Percentiles rank a stretch among this genome's conserved stretches.
phyloP scores from a whole-genome alignment of 331 rosid species.

The Ulmus americana region DNA sequence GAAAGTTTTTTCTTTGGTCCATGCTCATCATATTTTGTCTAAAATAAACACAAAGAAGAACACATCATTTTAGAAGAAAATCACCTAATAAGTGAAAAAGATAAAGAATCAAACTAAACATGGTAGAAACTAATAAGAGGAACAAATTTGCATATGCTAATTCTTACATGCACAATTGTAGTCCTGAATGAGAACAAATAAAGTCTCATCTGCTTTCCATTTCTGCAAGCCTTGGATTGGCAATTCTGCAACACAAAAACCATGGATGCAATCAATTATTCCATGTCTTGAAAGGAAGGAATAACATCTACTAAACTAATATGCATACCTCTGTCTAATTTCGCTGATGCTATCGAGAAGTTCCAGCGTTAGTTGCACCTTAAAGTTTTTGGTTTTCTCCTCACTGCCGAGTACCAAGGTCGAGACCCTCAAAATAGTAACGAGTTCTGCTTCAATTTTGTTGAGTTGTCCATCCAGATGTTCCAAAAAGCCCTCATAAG shows the following conservation, averaged over 20 bases:
- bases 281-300: background rate
- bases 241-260: constrained; percentile 38
- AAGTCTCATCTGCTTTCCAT: constrained; percentile 32
- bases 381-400: constrained; percentile 47
- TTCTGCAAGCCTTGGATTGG: constrained; percentile 35
- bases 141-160: background rate
- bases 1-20: background rate
- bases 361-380: constrained; percentile 57
- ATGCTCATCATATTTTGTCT: no score
- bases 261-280: background rate
- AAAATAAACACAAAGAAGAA: background rate
- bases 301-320: constrained; percentile 8
- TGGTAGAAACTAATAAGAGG: background rate
- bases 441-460: constrained; percentile 66
- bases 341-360: constrained; percentile 58
- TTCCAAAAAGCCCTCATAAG: constrained; percentile 58
- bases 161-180: constrained; percentile 2
- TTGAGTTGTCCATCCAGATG: constrained; percentile 54
- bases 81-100: background rate
- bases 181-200: constrained; percentile 18
- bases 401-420: constrained; percentile 43
- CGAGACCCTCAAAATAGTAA: constrained; percentile 55
- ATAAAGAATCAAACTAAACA: background rate
- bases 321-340: constrained; percentile 57
- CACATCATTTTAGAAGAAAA: background rate